Evolutionary conservation across 108 stramenopile species (phyloP), one percentile per base, ranked within the genome.

Genomic region (Conticribra guillardii): DNA sequence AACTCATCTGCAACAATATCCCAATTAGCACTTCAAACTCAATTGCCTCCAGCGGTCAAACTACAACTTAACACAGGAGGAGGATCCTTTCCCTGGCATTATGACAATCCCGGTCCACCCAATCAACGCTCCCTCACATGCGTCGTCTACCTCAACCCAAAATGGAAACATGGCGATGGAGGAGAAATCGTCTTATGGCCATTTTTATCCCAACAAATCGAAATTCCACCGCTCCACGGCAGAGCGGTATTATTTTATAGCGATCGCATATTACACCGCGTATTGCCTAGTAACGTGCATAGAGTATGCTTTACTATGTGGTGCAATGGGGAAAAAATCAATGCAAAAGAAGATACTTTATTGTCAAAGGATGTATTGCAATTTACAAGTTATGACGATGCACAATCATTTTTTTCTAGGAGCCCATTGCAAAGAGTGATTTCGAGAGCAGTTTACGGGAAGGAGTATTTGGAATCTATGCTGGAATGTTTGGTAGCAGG

Each of bases 81-180:
- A 5, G 73, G 73, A 2, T 60, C 58, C 2, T 74, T 74, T 27
- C 73, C 73, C 0, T 74, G 64, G 64, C 73, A 74, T 41, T 74
- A 66, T n/a, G 73, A 74, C 29, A 74, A 74, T 66, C 73, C 73
- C 3, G 73, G 73, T 11, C 73, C 64, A 21, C 73, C 73, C 16
- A 74, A 74, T 31, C 41, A 70, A 71, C 68, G 80, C 15, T 54
- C 52, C 24, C 58, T 81, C n/a, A 81, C 80, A 0, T 81, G 81
- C 46, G 55, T 82, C 34, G 64, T 82, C 2, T 77, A 82, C 41
- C 60, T 82, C 14, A 82, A 82, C 55, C 66, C 71, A 15, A 19
- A 27, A 4, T 82, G 77, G 81, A 57, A 72, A 60, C 58, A 67
- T 9, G 81, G 73, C 4, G 76, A 82, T 33, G 76, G 76, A 51